These are phyloP conservation scores for Fusarium liriodendri DNA, from an alignment of 2,329 filamentous ascomycete genomes.

Conservation along the genomic window DNA sequence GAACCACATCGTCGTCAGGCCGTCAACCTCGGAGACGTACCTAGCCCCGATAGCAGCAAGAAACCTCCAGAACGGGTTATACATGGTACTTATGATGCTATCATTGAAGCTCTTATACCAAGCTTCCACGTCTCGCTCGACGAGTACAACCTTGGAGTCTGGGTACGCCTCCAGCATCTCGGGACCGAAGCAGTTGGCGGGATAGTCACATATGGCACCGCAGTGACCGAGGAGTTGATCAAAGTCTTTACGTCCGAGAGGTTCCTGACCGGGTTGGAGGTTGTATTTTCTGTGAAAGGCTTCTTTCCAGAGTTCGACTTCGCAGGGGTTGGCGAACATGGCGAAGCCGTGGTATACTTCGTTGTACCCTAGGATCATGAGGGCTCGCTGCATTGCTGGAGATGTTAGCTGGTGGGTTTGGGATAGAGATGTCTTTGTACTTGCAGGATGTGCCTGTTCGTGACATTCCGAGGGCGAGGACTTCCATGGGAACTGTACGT, in stretches of 20 bases:
- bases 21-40: background rate
- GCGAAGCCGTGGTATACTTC: slow-evolving; percentile 24
- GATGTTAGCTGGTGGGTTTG: background rate
- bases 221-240: slow-evolving; percentile 24
- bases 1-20: background rate
- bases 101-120: slow-evolving; percentile 29
- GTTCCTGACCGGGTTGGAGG: background rate
- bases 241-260: slow-evolving; percentile 18
- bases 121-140: slow-evolving; percentile 25
- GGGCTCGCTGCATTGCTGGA: slow-evolving; percentile 13
- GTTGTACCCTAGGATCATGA: slow-evolving; percentile 19
- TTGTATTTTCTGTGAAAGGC: slow-evolving; percentile 8
- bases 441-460: slow-evolving; percentile 13
- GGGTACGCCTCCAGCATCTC: slow-evolving; percentile 32
- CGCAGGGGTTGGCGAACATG: slow-evolving; percentile 12
- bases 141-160: slow-evolving; percentile 27
- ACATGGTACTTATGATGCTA: slow-evolving; percentile 7
- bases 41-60: background rate
- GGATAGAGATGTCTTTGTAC: background rate
- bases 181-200: slow-evolving; percentile 19
- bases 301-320: slow-evolving; percentile 6
- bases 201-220: slow-evolving; percentile 23
- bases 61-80: slow-evolving; percentile 7
- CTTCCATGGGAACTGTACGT: slow-evolving; percentile 12
- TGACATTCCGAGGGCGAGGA: slow-evolving; percentile 11